Base-by-base conservation (phyloP, 1,139 yeast species). In the Debaryomyces nepalensis region DNA sequence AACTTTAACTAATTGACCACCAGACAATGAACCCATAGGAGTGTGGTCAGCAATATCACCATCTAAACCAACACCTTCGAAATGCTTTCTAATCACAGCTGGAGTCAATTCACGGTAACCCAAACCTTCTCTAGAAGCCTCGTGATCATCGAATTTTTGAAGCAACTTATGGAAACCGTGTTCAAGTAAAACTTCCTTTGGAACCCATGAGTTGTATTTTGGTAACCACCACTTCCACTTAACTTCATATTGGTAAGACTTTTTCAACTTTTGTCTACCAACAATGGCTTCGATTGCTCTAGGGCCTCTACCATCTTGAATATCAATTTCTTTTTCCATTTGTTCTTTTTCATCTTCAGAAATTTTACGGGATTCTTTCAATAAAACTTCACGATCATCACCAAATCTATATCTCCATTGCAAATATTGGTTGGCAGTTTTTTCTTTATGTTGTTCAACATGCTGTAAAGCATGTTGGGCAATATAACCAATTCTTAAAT, bases 341-440 rank as follows among this genome's bases (percentile, higher is more conserved):
- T 82, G 78, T 48, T 78, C 88, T 61, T 78, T 79, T 68, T 93
- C 98, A 49, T 87, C 95, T 9, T 81, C 89, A 30, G 90, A 79
- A 52, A 91, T 77, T 66, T 88, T 87, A 68, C 99, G 83, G 1
- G 96, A 84, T 68, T 91, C 97, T 71, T 93, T 93, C 66, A 93
- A 70, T 56, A 90, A 79, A 27, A 93, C 95, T 71, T 93, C 99
- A 68, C 98, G 89, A 68, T 93, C 99, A 64, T 93, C 99, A 64
- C 99, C 99, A 58, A 90, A 88, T 64, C 88, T 82, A 68, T 91
- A 93, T 72, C 99, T 84, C 99, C 99, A 93, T 73, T 93, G 99
- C 63, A 93, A 76, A 66, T 93, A 93, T 70, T 93, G 98, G 62
- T 90, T 91, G 32, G 99, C 97, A 11, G 98, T 93, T 73, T 90